phyloP scores from a whole-genome alignment of 345 rosid genomes.

The Schrenkiella parvula region DNA sequence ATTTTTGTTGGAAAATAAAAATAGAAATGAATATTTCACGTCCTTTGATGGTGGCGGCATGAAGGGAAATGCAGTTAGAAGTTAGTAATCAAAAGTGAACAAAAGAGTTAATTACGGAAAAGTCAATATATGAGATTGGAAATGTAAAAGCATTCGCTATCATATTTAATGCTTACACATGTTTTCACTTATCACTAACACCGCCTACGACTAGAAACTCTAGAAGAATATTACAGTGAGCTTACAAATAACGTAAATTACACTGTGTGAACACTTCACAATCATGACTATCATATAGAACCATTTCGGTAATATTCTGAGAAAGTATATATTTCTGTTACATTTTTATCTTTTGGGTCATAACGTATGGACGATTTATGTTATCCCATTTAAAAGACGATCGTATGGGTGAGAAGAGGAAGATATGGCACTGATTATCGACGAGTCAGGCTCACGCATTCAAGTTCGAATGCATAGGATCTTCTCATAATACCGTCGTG shows the following conservation, averaged over 20 bases:
- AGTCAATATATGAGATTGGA: slow-evolving; percentile 26
- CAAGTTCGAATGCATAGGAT: slow-evolving; percentile 7
- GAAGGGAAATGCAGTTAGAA: slow-evolving; percentile 31
- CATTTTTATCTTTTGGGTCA: too few species aligned
- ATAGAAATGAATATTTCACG: neutral
- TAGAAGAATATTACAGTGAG: neutral
- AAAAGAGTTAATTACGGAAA: neutral
- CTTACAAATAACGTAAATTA: neutral
- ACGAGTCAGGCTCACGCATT: slow-evolving; percentile 14
- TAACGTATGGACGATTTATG: neutral
- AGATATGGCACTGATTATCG: neutral
- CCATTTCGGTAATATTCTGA: neutral
- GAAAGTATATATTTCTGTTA: neutral
- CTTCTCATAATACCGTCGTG: slow-evolving; percentile 12
- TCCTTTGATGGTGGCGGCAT: slow-evolving; percentile 36
- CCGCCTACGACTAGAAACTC: neutral
- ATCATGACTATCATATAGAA: neutral
- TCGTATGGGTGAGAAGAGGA: neutral
- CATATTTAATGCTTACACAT: slow-evolving; percentile 28
- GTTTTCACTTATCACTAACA: neutral
- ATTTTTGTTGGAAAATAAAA: neutral
- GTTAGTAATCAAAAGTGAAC: slow-evolving; percentile 29
- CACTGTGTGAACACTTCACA: neutral
- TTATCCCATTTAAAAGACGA: neutral
- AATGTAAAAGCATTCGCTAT: slow-evolving; percentile 12